Base-by-base conservation (phyloP, 495 filamentous ascomycete genomes). In the Lepraria neglecta region DNA sequence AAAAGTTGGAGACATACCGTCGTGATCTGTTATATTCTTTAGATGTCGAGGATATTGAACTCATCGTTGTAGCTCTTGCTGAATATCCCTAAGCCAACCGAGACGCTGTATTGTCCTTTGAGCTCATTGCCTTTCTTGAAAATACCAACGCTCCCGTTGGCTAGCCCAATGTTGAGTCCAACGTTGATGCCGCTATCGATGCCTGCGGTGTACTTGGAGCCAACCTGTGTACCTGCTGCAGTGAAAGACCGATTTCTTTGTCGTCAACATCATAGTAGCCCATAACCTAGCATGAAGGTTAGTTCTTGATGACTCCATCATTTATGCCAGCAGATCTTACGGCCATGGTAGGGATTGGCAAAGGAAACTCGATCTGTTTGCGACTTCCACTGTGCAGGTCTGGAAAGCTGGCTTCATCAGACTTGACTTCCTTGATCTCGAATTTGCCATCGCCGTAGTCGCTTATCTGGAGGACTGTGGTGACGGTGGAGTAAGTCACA, bases 191-290 rank as follows among this genome's bases (percentile, higher is more conserved):
- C 46, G 46, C 46, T 7, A 50, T 50, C 46, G 15, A 50, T 15
- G n/a, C 46, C 15, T 50, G 19, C 46, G 46, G 46, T 50, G 46
- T 6, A 50, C 27, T 19, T 21, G 27, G 2, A 3, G 46, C 46
- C 46, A 10, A 50, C 27, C 46, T 50, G n/a, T 19, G 46, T 21
- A 14, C 46, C 46, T 4, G 9, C 9, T 28, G 27, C 19, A 50
- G 46, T 50, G 9, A 28, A 7, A 50, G 27, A 19, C 46, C 46
- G 15, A 50, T 50, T 15, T 50, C 46, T 50, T 50, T 50, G 27
- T 50, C 46, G 46, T 50, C 46, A 50, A 50, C 15, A 10, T 50
- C 46, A 7, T 50, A 50, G 46, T 50, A 50, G 46, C 46, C 46
- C 19, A 50, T 14, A 10, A 50, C 46, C 46, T 50, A 28, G 27